Base-by-base conservation (phyloP, 2,329 filamentous ascomycete genomes). In the Apiospora arundinis region DNA sequence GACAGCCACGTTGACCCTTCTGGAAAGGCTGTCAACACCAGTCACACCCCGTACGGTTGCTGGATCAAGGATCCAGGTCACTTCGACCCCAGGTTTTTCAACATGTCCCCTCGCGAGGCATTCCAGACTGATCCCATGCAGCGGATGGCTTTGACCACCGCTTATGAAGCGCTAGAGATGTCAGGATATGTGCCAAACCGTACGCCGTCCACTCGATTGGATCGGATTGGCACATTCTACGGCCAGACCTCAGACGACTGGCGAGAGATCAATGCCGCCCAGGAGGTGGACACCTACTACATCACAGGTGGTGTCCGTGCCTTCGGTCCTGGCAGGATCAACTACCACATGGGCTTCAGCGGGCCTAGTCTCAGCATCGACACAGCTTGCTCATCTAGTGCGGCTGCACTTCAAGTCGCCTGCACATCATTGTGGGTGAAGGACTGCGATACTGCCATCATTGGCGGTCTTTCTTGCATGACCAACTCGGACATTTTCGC, bases 31-130 rank as follows among this genome's bases (percentile, higher is more conserved):
- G 91, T 91, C 80, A 95, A 95, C 83, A 94, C 92, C 71, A 92
- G 90, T 70, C 91, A 93, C 80, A 94, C 92, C 1, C 92, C 91
- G 3, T 94, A 90, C 76, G 93, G 93, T 21, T 93, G 92, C 83
- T 95, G 85, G 84, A 87, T 94, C 74, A 90, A 94, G 73, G 88
- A 94, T 73, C 92, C 93, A 0, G 92, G 92, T 70, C 85, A 92
- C 67, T 95, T 95, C 77, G 93, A 95, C 76, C 91, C 92, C n/a
- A 87, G 91, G 0, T 95, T 95, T 83, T 95, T 95, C 88, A 94
- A 94, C 81, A 95, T 95, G 91, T 95, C 92, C 46, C 92, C 93
- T 7, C 89, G 92, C 75, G 93, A 95, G 81, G 93, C 93, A 40
- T 89, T 90, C 69, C 92, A 95, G 78, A 94, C 92, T 1, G 93